Evolutionary conservation across 1,284 basidiomycete species (phyloP), one percentile per base, ranked within the genome.

Genomic region (Lignosus rhinocerotis): DNA sequence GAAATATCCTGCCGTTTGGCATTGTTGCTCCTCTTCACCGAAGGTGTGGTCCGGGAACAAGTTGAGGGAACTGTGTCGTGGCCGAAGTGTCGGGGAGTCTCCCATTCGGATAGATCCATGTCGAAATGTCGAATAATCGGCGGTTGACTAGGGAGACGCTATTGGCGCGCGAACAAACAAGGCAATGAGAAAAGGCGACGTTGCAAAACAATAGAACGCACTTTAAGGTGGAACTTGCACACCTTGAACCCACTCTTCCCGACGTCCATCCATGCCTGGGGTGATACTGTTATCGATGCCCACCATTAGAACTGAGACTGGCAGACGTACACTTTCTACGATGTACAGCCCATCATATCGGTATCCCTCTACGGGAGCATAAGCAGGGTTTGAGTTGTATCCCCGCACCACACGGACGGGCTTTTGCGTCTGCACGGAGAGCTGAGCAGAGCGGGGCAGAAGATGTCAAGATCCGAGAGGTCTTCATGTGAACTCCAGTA

Each of bases 301-400:
- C 7, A 8, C 1, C 21, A 11, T 10, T n/a, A 36, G 14, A 16
- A 11, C 14, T 36, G 34, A 36, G n/a, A 30, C n/a, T 10, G 4
- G 11, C 9, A 7, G 2, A 47, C 62, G 33, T 31, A 69, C 69
- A 32, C 53, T 43, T 8, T 72, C 71, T 0, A 80, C 78, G 14
- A 65, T 55, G 56, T 81, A 81, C 30, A 81, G 70, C 0, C 79
- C 79, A 53, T 81, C 79, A 51, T 81, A 80, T 36, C 80, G 76
- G 58, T 73, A 81, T 69, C 78, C 77, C 44, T 43, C 10, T 0
- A 30, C 1, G 0, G 79, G 79, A 3, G 77, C 68, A 33, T 69
- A 79, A 33, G 53, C 52, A 9, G 60, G 61, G 1, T 32, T 44
- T 0, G 56, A 53, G 4, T 62, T 66, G 33, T 51, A 65, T 12